A percentile compares a stretch with the other conserved stretches of the same genome.
Conservation (phyloP, 805 yeast species). For the Debaryomyces prosopidis region DNA sequence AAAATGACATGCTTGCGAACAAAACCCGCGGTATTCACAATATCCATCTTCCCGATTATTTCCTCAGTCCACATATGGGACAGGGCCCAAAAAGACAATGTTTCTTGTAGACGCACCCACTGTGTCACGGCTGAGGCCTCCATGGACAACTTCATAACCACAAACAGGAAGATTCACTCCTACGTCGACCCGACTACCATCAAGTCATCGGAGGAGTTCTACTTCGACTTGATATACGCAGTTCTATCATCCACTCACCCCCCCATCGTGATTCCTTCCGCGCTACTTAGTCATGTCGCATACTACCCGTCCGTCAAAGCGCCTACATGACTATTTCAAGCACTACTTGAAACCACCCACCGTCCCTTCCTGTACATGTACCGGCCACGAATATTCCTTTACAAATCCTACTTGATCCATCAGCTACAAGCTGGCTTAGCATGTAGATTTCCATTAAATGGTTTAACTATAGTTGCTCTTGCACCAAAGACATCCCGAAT, state of each 20-base stretch:
- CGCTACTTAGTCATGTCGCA: not conserved
- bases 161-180: constrained; percentile 12
- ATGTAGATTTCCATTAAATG: too few species aligned
- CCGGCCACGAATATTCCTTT: too few species aligned
- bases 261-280: not conserved
- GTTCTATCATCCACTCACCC: constrained; percentile 2
- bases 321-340: constrained; percentile 9
- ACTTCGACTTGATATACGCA: constrained; percentile 7
- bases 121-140: not conserved
- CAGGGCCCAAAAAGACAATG: constrained; percentile 1
- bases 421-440: too few species aligned
- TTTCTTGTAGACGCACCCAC: constrained; percentile 1
- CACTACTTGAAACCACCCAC: constrained; percentile 3
- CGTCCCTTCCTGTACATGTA: too few species aligned
- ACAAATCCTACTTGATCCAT: too few species aligned
- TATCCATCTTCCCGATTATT: constrained; percentile 8
- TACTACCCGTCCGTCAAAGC: not conserved
- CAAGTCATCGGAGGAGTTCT: constrained; percentile 8
- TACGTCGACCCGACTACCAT: constrained; percentile 11
- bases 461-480: too few species aligned
- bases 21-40: not conserved
- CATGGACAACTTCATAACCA: constrained; percentile 5
- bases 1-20: not conserved
- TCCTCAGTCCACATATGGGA: constrained; percentile 11
- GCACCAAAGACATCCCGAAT: too few species aligned